Evolutionary conservation across 148 eudicot genomes (phyloP).

Genomic region (Silene latifolia): DNA sequence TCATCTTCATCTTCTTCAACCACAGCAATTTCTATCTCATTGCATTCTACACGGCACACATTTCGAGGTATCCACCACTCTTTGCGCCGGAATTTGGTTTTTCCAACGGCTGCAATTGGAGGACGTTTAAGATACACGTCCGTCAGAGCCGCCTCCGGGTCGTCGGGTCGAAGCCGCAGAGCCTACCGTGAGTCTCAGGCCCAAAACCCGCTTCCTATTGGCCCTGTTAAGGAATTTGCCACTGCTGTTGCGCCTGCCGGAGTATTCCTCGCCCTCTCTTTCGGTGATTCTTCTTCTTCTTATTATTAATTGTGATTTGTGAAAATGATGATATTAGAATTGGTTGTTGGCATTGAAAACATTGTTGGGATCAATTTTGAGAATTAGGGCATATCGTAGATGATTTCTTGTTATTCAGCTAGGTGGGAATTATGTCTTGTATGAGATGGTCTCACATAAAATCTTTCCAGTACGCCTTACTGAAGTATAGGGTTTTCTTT

Average conservation of each 20-base stretch:
- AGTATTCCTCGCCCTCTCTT: conserved; percentile 34
- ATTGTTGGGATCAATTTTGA: neutral
- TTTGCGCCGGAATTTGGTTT: conserved; percentile 14
- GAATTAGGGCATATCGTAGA: neutral
- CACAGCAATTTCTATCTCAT: conserved; percentile 44
- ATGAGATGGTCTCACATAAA: too few species aligned
- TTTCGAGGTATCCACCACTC: conserved; percentile 2
- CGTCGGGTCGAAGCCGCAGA: conserved; percentile 42
- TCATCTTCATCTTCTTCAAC: conserved; percentile 24
- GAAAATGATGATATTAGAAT: too few species aligned
- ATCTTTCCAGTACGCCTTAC: too few species aligned
- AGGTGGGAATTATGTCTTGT: neutral
- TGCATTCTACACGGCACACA: conserved; percentile 30
- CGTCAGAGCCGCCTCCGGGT: conserved; percentile 35
- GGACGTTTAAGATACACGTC: conserved; percentile 22
- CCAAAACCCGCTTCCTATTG: conserved; percentile 28
- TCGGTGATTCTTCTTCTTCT: conserved; percentile 44
- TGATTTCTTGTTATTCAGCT: neutral
- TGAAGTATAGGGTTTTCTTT: too few species aligned
- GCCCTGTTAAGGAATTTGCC: conserved; percentile 47
- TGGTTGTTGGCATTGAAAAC: neutral
- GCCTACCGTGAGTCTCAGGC: conserved; percentile 60
- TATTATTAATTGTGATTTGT: neutral
- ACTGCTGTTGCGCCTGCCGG: conserved; percentile 44
- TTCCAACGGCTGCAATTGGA: conserved; percentile 16